Conservation (phyloP, 2,329 filamentous ascomycete genomes). For the Fusarium coicis region DNA sequence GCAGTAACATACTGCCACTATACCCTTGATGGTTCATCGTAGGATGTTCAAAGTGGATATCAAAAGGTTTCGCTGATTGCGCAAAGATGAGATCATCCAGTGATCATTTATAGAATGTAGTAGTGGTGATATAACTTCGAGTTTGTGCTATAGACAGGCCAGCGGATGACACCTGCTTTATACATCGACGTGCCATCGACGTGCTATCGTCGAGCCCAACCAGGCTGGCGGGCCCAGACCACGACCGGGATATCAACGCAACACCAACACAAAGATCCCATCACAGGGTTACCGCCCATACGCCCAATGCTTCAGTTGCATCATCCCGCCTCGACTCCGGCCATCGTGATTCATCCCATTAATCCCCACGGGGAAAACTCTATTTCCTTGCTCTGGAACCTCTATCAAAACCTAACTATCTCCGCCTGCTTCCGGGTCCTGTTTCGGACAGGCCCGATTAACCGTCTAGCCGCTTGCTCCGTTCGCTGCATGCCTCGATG, state of each 20-base stretch:
- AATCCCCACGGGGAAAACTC: constrained; percentile 2
- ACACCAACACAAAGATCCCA: background rate
- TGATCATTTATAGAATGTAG: background rate
- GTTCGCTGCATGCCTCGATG: background rate
- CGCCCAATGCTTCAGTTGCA: background rate
- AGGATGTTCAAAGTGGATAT: background rate
- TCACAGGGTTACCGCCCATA: background rate
- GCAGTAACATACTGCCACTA: background rate
- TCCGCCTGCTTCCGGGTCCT: background rate
- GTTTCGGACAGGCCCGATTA: background rate
- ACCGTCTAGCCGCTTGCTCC: background rate
- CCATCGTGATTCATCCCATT: background rate
- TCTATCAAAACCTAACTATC: background rate
- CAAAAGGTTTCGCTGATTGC: background rate
- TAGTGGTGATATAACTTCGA: background rate
- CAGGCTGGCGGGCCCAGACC: background rate
- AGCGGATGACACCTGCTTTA: background rate
- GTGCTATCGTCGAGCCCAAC: no score
- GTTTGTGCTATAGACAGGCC: no score
- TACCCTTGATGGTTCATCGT: background rate
- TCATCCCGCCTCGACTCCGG: background rate
- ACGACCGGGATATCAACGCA: background rate
- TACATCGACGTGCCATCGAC: constrained; percentile 1
- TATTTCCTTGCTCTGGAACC: background rate
- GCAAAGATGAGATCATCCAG: background rate